Evolutionary conservation across 1,284 basidiomycete species (phyloP).

Genomic region (Rhodofomes roseus): DNA sequence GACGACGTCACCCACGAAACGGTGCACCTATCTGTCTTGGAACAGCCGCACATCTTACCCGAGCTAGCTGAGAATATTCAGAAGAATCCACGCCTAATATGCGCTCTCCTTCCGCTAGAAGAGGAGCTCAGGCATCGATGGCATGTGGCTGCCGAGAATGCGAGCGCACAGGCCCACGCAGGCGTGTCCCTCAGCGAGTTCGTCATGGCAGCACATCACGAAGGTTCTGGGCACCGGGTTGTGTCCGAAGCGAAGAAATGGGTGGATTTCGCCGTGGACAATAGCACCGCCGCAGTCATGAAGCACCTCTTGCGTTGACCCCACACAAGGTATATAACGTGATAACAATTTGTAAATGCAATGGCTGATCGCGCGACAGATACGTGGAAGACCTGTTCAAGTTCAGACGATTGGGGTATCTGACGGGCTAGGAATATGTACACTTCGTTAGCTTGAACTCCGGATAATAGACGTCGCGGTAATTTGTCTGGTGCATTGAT

Average conservation of each 20-base stretch:
- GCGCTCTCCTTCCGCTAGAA: slow-evolving; percentile 47
- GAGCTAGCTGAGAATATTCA: slow-evolving; percentile 35
- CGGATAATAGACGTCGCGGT: no score
- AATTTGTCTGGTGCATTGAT: no score
- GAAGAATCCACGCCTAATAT: slow-evolving; percentile 41
- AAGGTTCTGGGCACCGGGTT: background rate
- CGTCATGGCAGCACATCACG: background rate
- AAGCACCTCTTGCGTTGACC: background rate
- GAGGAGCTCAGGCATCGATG: slow-evolving; percentile 44
- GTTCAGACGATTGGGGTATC: no score
- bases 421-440: no score
- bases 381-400: background rate
- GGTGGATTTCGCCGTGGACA: background rate
- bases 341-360: no score
- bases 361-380: no score
- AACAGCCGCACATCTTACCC: slow-evolving; percentile 37
- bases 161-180: background rate
- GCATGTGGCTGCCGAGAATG: slow-evolving; percentile 16
- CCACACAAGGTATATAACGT: no score
- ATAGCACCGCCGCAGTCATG: background rate
- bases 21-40: slow-evolving; percentile 56
- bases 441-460: no score
- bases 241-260: background rate
- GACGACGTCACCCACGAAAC: slow-evolving; percentile 51
- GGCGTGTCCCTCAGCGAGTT: background rate